Conservation (phyloP, 768 basidiomycete genomes). For the Russula dissimulans region DNA sequence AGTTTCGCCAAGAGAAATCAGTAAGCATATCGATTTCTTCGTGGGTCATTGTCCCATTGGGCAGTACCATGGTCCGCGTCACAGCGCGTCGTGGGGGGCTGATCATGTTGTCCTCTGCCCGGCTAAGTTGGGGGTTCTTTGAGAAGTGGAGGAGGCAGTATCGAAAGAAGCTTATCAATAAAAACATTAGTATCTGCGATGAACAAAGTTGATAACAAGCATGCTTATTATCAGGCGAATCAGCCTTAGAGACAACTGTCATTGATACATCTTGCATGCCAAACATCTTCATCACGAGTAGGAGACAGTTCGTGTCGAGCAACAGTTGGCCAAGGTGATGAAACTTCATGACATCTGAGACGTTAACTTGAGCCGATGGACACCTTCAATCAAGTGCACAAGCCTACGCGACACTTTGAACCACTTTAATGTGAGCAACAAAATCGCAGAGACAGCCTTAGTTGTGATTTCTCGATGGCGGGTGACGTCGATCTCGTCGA, state of each 20-base stretch:
- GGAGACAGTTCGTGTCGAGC: conserved; percentile 88
- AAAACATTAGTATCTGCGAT: conserved; percentile 5
- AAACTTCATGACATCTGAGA: conserved; percentile 91
- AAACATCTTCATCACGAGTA: conserved; percentile 96
- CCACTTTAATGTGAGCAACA: conserved; percentile 89
- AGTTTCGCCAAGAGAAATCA: conserved; percentile 96
- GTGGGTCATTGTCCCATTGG: conserved; percentile 66
- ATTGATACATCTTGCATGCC: conserved; percentile 86
- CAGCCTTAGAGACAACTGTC: conserved; percentile 80
- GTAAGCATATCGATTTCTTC: conserved; percentile 89
- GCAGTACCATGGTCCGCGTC: conserved; percentile 45
- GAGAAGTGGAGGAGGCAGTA: conserved; percentile 81
- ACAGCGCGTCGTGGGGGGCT: conserved; percentile 52
- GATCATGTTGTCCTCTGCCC: conserved; percentile 58
- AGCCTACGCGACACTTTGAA: conserved; percentile 94
- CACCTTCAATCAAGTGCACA: not conserved
- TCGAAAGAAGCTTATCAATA: conserved; percentile 75
- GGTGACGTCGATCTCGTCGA: conserved; percentile 88
- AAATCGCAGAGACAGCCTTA: conserved; percentile 92
- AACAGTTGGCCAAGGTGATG: conserved; percentile 94
- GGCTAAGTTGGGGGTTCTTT: conserved; percentile 46
- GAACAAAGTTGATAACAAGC: conserved; percentile 15
- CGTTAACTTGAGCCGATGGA: not conserved
- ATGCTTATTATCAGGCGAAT: conserved; percentile 80
- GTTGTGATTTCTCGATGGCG: conserved; percentile 96